Evolutionary conservation across 495 filamentous ascomycete genomes (phyloP).

Genomic region (Penicillium antarcticum): DNA sequence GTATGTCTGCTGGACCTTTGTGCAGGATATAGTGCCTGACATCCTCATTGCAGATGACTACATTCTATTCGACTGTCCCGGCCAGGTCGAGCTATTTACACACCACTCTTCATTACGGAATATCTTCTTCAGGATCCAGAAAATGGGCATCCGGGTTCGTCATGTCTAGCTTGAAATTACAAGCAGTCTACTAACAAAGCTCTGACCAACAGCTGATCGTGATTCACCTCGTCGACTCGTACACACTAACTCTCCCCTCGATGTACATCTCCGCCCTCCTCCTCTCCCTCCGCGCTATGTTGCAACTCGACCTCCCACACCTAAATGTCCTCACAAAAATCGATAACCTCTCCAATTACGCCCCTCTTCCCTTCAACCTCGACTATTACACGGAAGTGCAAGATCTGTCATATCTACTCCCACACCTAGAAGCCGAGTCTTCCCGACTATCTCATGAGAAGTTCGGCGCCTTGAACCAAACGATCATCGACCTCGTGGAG

Average conservation of each 20-base stretch:
- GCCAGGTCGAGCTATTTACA: conserved; percentile 95
- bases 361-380: conserved; percentile 84
- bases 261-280: conserved; percentile 93
- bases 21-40: background rate
- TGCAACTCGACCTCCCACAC: conserved; percentile 94
- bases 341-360: conserved; percentile 79
- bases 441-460: conserved; percentile 61
- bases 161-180: background rate
- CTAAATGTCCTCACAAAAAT: conserved; percentile 97
- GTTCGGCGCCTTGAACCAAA: conserved; percentile 78
- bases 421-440: conserved; percentile 63
- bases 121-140: conserved; percentile 85
- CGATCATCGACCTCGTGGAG: conserved; percentile 81
- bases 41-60: conserved; percentile 67
- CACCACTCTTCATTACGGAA: conserved; percentile 88
- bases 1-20: conserved; percentile 25
- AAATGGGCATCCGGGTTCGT: conserved; percentile 86
- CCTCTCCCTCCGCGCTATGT: conserved; percentile 90
- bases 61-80: conserved; percentile 92
- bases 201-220: conserved; percentile 67
- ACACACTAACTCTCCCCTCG: conserved; percentile 84
- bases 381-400: conserved; percentile 99
- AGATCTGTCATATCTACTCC: conserved; percentile 79
- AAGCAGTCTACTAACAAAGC: conserved; percentile 9
- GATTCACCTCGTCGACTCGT: conserved; percentile 86